phyloP scores from a whole-genome alignment of 2,329 filamentous ascomycete species.

The Xylariales sp. region DNA sequence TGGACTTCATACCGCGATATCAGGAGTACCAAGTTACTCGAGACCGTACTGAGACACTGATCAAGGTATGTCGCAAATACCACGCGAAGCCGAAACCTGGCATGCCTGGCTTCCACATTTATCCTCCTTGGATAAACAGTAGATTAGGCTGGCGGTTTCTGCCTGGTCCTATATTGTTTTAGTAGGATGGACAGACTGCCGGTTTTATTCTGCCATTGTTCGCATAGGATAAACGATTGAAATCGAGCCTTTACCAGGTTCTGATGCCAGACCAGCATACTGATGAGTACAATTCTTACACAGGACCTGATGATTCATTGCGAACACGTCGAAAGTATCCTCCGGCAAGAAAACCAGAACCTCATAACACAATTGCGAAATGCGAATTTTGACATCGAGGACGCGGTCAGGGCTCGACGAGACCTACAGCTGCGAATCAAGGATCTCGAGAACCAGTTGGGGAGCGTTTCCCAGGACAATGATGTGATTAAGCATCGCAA shows the following conservation, averaged over 20 bases:
- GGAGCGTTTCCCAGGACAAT: conserved; percentile 32
- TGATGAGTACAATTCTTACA: too few relatives aligned
- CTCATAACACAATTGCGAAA: conserved; percentile 38
- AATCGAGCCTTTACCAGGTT: too few relatives aligned
- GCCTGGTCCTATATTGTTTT: too few relatives aligned
- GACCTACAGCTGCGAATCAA: conserved; percentile 46
- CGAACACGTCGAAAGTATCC: conserved; percentile 37
- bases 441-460: conserved; percentile 31
- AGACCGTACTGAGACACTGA: conserved; percentile 37
- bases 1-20: conserved; percentile 45
- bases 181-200: too few relatives aligned
- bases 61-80: conserved; percentile 40
- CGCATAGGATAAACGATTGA: too few relatives aligned
- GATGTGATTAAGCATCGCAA: conserved; percentile 43
- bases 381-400: conserved; percentile 44
- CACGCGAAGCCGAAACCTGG: too few relatives aligned
- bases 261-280: too few relatives aligned
- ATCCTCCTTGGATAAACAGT: too few relatives aligned
- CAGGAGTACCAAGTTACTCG: conserved; percentile 37
- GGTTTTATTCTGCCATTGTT: too few relatives aligned
- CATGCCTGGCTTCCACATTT: too few relatives aligned
- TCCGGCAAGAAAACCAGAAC: conserved; percentile 39
- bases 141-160: too few relatives aligned
- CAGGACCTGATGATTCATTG: conserved; percentile 45
- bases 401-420: conserved; percentile 42